Evolutionary conservation across 2,329 filamentous ascomycete species (phyloP).

Genomic region (Colletotrichum theobromicola): DNA sequence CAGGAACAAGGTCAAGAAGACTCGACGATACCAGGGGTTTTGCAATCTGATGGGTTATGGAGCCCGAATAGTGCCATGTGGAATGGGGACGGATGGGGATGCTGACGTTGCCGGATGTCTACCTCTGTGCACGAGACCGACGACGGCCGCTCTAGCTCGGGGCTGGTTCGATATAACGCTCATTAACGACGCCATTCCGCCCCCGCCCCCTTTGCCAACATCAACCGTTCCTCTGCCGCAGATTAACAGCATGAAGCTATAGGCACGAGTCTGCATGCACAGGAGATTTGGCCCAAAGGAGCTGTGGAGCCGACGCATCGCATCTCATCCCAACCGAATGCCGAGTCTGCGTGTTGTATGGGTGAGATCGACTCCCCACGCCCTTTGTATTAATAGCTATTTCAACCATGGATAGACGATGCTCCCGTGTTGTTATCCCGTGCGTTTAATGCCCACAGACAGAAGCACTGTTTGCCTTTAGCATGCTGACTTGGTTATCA

Average conservation of each 20-base stretch:
- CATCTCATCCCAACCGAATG: constrained; percentile 19
- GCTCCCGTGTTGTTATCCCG: not conserved
- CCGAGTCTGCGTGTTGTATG: constrained; percentile 13
- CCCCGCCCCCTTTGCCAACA: not conserved
- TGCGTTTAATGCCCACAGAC: not conserved
- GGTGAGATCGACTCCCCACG: constrained; percentile 15
- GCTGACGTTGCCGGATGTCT: not conserved
- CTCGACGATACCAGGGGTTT: not conserved
- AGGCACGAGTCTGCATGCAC: not conserved
- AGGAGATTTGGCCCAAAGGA: constrained; percentile 8
- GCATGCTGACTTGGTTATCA: not conserved
- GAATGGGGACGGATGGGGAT: not conserved
- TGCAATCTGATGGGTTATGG: not conserved
- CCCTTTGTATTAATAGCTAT: constrained; percentile 6
- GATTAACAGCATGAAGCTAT: constrained; percentile 1
- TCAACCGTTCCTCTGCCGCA: not conserved
- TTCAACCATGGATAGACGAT: not conserved
- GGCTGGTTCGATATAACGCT: not conserved
- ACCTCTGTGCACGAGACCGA: not conserved
- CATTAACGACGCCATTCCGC: not conserved
- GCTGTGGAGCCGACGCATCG: constrained; percentile 17
- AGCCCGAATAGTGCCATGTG: not conserved
- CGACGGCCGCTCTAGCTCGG: not conserved
- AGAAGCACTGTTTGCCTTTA: not conserved
- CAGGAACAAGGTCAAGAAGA: not conserved